Evolutionary conservation across 2,329 filamentous ascomycete species (phyloP), one percentile per base, ranked within the genome.

Genomic region (Nothophaeocryptopus gaeumannii): DNA sequence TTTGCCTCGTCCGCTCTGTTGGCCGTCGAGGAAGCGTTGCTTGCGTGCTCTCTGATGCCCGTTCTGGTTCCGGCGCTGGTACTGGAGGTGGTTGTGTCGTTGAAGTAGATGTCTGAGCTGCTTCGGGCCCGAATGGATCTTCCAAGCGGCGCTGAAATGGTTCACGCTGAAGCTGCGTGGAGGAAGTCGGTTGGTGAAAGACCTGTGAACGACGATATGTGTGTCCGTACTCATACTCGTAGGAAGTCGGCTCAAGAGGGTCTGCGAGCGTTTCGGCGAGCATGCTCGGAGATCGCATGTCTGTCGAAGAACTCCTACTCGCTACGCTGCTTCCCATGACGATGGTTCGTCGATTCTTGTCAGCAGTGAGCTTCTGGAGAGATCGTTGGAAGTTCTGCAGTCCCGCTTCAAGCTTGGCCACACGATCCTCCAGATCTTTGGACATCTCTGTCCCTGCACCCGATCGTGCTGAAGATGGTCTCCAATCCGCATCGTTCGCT

Each of bases 371-470:
- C 15, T 60, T 62, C 33, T 65, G 54, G 35, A 70, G 47, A 10
- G 64, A 64, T 31, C 51, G 56, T 51, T 67, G 67, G 51, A 70
- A 69, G 26, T 54, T 59, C 11, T 61, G 56, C 15, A 70, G 53
- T 8, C 63, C 63, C 11, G 61, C 55, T 52, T 70, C 67, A 8
- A 70, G 61, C 48, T 61, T 63, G 5, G 64, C 61, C 4, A 70
- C 64, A 3, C 67, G 64, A 30, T 63, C 60, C 45, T 70, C 67
- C 13, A 70, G 57, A 40, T 70, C 67, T 31, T 44, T 47, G 3
- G 54, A 53, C 51, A 56, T 54, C 34, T 58, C 56, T 5, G 53
- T 55, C 14, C 50, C 55, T 2, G 51, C 30, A 12, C 50, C 52
- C 7, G 20, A 26, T 26, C 20, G 20, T 26, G 20, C 20, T 26